phyloP scores from a whole-genome alignment of 192 early-diverging fungal genomes.

The Mortierella claussenii region DNA sequence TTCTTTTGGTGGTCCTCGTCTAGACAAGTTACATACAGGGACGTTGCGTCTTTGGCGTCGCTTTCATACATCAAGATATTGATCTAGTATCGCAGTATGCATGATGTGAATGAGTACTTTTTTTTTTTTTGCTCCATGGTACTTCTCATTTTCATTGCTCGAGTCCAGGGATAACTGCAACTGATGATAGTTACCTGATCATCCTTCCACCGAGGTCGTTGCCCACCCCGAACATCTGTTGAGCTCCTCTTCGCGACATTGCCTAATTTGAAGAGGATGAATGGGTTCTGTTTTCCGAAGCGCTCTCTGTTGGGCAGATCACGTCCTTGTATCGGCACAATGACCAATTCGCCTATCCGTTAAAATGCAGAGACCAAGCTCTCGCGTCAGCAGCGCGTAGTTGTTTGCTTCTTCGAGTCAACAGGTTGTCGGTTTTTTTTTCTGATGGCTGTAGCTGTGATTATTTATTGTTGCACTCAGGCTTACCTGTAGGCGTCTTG shows the following conservation, averaged over 20 bases:
- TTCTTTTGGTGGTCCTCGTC: slow-evolving; percentile 66
- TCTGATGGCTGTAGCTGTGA: too few relatives aligned
- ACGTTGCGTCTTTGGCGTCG: slow-evolving; percentile 53
- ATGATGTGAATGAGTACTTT: too few relatives aligned
- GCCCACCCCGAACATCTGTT: slow-evolving; percentile 66
- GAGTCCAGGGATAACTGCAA: not conserved
- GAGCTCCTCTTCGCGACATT: slow-evolving; percentile 56
- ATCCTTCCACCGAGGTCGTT: slow-evolving; percentile 65
- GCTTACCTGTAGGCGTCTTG: slow-evolving; percentile 45
- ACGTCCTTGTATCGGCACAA: slow-evolving; percentile 48
- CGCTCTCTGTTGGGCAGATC: slow-evolving; percentile 44
- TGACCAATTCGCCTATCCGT: slow-evolving; percentile 32
- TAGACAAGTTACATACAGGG: slow-evolving; percentile 56
- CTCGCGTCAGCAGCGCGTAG: too few relatives aligned
- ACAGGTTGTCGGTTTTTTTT: too few relatives aligned
- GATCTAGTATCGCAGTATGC: too few relatives aligned
- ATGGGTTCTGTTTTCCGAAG: slow-evolving; percentile 67
- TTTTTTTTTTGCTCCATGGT: not conserved
- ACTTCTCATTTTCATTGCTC: not conserved
- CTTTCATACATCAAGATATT: slow-evolving; percentile 56
- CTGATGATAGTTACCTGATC: slow-evolving; percentile 64
- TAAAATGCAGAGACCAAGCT: too few relatives aligned
- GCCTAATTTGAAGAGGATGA: slow-evolving; percentile 60
- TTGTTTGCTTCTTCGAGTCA: too few relatives aligned
- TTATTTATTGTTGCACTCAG: too few relatives aligned